A percentile compares a stretch with the other conserved stretches of the same genome.
These are phyloP conservation scores for Porcisia hertigi DNA, from an alignment of 208 protist species.

Conservation along the genomic window DNA sequence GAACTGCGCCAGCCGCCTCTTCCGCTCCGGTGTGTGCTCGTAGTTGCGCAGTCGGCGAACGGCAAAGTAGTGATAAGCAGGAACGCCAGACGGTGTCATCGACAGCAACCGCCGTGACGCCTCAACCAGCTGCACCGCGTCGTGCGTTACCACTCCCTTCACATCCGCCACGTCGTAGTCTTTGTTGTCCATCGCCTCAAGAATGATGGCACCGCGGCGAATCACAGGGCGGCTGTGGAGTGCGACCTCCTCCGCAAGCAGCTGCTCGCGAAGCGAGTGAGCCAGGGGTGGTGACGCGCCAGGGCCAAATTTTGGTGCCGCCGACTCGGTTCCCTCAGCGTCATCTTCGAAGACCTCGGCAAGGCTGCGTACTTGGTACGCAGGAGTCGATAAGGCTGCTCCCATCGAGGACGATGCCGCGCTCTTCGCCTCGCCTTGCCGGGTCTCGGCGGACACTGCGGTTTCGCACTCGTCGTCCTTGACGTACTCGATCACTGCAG, in stretches of 20 bases:
- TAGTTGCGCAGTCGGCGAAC: slow-evolving; percentile 59
- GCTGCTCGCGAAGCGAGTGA: slow-evolving; percentile 31
- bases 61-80: slow-evolving; percentile 62
- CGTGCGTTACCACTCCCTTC: slow-evolving; percentile 46
- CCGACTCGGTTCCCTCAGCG: not conserved
- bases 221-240: slow-evolving; percentile 24
- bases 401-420: not conserved
- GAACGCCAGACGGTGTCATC: slow-evolving; percentile 15
- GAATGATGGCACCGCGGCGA: slow-evolving; percentile 56
- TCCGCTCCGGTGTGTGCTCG: slow-evolving; percentile 33
- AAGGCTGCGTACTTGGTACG: slow-evolving; percentile 16
- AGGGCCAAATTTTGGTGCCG: not conserved
- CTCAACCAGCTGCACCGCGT: slow-evolving; percentile 68
- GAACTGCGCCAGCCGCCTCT: slow-evolving; percentile 27
- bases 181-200: slow-evolving; percentile 82
- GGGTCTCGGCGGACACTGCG: not conserved
- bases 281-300: not conserved
- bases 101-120: slow-evolving; percentile 53
- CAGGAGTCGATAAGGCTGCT: not conserved
- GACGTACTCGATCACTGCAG: slow-evolving; percentile 43
- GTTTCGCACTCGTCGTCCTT: slow-evolving; percentile 8
- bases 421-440: not conserved
- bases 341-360: slow-evolving; percentile 8
- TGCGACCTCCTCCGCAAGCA: slow-evolving; percentile 33
- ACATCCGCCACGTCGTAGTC: slow-evolving; percentile 62